phyloP scores from a whole-genome alignment of 306 rosid genomes.

The Arachis stenosperma region DNA sequence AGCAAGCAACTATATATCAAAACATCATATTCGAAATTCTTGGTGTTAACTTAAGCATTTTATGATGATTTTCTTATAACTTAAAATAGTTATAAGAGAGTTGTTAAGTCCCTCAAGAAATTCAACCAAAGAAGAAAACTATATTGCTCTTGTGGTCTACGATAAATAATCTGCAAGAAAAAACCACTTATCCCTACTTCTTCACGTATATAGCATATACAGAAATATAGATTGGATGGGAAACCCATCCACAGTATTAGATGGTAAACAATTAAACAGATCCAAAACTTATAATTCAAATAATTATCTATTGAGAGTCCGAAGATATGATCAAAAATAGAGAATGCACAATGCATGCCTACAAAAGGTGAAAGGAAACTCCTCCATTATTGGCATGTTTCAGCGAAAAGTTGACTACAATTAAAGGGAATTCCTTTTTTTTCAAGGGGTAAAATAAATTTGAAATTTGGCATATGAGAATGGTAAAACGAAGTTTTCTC shows the following conservation, averaged over 20 bases:
- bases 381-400: no score
- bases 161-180: no score
- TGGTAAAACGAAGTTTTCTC: constrained; percentile 20
- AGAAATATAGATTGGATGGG: constrained; percentile 11
- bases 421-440: constrained; percentile 14
- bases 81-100: no score
- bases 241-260: background rate
- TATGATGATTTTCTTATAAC: no score
- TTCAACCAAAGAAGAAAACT: no score
- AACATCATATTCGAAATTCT: no score
- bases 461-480: constrained; percentile 8
- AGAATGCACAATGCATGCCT: constrained; percentile 25
- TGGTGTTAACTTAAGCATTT: no score
- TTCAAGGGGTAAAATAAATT: background rate
- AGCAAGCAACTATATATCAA: no score
- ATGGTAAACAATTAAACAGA: background rate
- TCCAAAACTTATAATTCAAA: constrained; percentile 24
- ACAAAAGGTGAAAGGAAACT: background rate
- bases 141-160: no score
- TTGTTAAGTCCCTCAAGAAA: no score
- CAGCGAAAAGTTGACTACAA: constrained; percentile 26
- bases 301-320: background rate
- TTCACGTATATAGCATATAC: background rate
- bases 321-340: constrained; percentile 17
- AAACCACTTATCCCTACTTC: background rate